Evolutionary conservation across 345 rosid species (phyloP).

Genomic region (Citrus cavaleriei): DNA sequence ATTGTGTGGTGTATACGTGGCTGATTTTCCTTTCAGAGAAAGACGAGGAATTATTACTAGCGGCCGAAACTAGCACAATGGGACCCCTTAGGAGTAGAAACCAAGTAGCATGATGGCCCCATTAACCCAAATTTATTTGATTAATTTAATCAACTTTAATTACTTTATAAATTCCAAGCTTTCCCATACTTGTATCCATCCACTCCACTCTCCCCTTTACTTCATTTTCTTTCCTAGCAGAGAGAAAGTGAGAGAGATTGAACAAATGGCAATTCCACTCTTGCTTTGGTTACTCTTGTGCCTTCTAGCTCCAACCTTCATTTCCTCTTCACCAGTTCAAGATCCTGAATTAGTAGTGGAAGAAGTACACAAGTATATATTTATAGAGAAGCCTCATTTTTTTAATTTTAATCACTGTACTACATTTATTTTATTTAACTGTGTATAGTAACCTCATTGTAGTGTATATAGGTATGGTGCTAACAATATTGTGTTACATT

Average conservation of each 20-base stretch:
- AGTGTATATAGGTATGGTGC: not conserved
- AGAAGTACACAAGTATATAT: constrained; percentile 41
- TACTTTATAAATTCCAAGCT: constrained; percentile 14
- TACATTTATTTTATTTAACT: not conserved
- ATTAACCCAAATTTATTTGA: not conserved
- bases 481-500: not conserved
- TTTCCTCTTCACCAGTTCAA: constrained; percentile 40
- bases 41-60: not conserved
- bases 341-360: constrained; percentile 51
- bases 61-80: constrained; percentile 14
- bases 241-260: not conserved
- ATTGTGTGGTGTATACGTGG: not conserved
- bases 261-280: constrained; percentile 10
- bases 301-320: constrained; percentile 31
- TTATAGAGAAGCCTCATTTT: not conserved
- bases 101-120: not conserved
- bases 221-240: not conserved
- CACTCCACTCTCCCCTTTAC: not conserved
- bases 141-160: not conserved
- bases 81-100: not conserved
- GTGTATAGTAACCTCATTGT: not conserved
- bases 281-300: not conserved
- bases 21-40: not conserved
- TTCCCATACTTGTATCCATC: not conserved
- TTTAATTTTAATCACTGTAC: not conserved